Conservation (phyloP, 176 grass and related monocot species). For the Raddia guianensis region DNA sequence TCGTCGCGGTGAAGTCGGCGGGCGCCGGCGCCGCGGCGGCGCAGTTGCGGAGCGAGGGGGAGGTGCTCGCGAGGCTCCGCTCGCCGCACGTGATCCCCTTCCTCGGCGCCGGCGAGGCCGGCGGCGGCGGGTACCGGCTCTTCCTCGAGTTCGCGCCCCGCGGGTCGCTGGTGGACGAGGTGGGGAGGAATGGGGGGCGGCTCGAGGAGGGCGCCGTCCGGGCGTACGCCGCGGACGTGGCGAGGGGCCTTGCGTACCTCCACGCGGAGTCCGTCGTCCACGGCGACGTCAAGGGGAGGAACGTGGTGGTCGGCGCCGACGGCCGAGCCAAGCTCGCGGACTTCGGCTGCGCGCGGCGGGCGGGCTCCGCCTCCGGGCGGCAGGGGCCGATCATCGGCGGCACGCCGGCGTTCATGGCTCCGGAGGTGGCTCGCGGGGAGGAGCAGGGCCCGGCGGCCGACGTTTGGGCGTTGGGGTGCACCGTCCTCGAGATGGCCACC, state of each 20-base stretch:
- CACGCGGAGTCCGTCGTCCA: constrained; percentile 60
- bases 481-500: constrained; percentile 76
- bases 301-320: constrained; percentile 73
- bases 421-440: constrained; percentile 83
- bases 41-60: constrained; percentile 59
- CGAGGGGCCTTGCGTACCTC: constrained; percentile 66
- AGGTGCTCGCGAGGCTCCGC: constrained; percentile 61
- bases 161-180: constrained; percentile 74
- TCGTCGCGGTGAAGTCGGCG: constrained; percentile 77
- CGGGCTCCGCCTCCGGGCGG: too few relatives aligned
- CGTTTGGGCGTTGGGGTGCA: constrained; percentile 83
- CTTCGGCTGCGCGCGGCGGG: constrained; percentile 61
- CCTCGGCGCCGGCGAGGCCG: constrained; percentile 43
- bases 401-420: constrained; percentile 92
- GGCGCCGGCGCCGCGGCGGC: constrained; percentile 18
- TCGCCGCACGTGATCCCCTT: constrained; percentile 73
- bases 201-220: constrained; percentile 52
- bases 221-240: constrained; percentile 53
- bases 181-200: constrained; percentile 39
- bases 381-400: constrained; percentile 51
- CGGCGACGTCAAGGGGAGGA: constrained; percentile 75
- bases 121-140: constrained; percentile 39
- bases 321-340: constrained; percentile 77
- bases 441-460: constrained; percentile 70
- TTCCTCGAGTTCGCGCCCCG: constrained; percentile 80